Conservation (phyloP, 1,284 basidiomycete species). For the Ceratobasidium sp. region DNA sequence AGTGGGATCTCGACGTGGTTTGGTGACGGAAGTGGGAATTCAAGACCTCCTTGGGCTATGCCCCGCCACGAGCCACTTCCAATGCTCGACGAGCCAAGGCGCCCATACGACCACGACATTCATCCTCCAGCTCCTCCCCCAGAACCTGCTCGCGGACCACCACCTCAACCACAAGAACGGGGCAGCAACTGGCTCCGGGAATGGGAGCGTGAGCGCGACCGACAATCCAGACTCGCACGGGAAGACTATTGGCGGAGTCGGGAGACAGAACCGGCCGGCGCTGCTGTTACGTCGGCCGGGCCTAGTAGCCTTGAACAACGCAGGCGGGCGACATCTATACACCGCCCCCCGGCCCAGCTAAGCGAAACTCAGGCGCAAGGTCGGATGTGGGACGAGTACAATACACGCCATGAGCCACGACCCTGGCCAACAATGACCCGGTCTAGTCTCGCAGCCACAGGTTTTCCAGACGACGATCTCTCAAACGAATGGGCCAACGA, state of each 20-base stretch:
- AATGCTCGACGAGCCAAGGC: constrained; percentile 15
- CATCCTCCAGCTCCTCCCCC: neutral
- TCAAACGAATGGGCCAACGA: constrained; percentile 3
- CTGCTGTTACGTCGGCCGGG: neutral
- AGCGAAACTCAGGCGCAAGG: constrained; percentile 29
- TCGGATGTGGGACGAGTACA: constrained; percentile 18
- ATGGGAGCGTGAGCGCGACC: constrained; percentile 31
- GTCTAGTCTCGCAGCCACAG: constrained; percentile 19
- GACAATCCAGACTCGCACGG: constrained; percentile 21
- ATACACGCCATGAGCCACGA: constrained; percentile 8
- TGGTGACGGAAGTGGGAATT: neutral
- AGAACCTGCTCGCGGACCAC: neutral
- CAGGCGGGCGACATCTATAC: neutral
- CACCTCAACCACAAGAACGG: neutral
- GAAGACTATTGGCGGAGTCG: constrained; percentile 30
- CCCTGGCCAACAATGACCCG: constrained; percentile 19
- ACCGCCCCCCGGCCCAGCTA: constrained; percentile 18
- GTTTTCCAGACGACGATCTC: constrained; percentile 22
- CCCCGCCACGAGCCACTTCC: constrained; percentile 34
- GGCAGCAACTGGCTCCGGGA: constrained; percentile 35
- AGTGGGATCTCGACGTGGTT: constrained; percentile 17
- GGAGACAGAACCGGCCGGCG: neutral
- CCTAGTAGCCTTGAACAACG: neutral
- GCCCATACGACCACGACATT: neutral
- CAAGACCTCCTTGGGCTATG: constrained; percentile 10